phyloP scores from a whole-genome alignment of 2,329 filamentous ascomycete species.

The Fusarium sp. region DNA sequence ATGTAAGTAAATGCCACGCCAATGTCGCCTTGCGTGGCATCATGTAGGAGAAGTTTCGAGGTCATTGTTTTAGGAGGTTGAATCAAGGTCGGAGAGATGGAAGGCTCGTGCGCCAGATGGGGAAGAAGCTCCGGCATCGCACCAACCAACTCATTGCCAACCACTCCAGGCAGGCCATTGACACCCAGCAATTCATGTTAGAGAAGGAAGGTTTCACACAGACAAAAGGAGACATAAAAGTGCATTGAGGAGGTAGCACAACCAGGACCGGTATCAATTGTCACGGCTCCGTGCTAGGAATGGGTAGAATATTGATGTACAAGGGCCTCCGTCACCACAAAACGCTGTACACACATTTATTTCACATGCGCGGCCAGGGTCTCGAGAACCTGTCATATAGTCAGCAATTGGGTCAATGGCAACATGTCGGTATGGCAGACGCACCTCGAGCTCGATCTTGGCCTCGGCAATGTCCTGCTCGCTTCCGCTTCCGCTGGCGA shows the following conservation, averaged over 20 bases:
- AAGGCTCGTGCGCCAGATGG: conserved; percentile 7
- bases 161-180: conserved; percentile 4
- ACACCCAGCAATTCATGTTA: neutral
- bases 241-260: conserved; percentile 41
- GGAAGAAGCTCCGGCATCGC: conserved; percentile 22
- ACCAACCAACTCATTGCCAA: conserved; percentile 5
- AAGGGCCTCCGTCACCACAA: conserved; percentile 55
- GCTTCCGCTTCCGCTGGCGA: conserved; percentile 88
- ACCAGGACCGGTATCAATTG: conserved; percentile 52
- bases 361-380: conserved; percentile 84
- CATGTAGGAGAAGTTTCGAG: conserved; percentile 9
- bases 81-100: conserved; percentile 12
- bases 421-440: conserved; percentile 22
- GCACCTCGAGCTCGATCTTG: conserved; percentile 97
- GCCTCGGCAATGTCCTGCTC: conserved; percentile 99
- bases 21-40: conserved; percentile 15
- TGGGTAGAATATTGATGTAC: conserved; percentile 57
- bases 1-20: conserved; percentile 17
- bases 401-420: conserved; percentile 50
- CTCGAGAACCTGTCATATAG: conserved; percentile 76
- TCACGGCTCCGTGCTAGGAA: conserved; percentile 51
- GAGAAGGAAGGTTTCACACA: conserved; percentile 35
- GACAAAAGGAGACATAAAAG: conserved; percentile 19
- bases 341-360: conserved; percentile 71
- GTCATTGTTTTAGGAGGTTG: neutral